A percentile compares a stretch with the other conserved stretches of the same genome.
Conservation (phyloP, 495 filamentous ascomycete species). For the Margaritispora aquatica region DNA sequence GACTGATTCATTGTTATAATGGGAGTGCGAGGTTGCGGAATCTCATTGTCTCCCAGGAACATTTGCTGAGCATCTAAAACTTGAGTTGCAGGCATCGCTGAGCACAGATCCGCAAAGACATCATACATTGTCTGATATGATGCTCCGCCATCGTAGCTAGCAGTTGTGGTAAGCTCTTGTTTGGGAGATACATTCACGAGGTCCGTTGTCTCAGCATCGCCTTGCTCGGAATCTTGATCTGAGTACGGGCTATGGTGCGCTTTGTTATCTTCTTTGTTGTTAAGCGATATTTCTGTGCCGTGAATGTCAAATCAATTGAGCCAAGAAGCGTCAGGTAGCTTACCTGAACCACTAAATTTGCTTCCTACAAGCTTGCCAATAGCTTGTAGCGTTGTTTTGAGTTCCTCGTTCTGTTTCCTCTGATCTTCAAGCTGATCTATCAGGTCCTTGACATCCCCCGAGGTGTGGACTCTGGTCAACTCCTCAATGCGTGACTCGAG, state of each 20-base stretch:
- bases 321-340: no score
- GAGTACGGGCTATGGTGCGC: background rate
- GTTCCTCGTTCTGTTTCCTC: background rate
- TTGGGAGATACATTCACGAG: background rate
- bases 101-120: background rate
- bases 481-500: background rate
- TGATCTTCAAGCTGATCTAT: slow-evolving; percentile 2
- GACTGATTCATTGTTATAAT: background rate
- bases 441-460: background rate
- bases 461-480: background rate
- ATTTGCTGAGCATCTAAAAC: background rate
- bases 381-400: background rate
- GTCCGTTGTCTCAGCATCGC: background rate
- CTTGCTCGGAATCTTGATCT: background rate
- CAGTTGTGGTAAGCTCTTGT: background rate
- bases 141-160: background rate
- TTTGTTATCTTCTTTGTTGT: background rate
- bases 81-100: background rate
- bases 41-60: background rate
- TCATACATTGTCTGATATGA: background rate
- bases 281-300: background rate
- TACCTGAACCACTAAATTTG: background rate
- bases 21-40: background rate
- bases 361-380: background rate
- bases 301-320: background rate